These are phyloP conservation scores for Rhytidhysteron rufulum DNA, from an alignment of 2,329 filamentous ascomycete species.

Conservation along the genomic window DNA sequence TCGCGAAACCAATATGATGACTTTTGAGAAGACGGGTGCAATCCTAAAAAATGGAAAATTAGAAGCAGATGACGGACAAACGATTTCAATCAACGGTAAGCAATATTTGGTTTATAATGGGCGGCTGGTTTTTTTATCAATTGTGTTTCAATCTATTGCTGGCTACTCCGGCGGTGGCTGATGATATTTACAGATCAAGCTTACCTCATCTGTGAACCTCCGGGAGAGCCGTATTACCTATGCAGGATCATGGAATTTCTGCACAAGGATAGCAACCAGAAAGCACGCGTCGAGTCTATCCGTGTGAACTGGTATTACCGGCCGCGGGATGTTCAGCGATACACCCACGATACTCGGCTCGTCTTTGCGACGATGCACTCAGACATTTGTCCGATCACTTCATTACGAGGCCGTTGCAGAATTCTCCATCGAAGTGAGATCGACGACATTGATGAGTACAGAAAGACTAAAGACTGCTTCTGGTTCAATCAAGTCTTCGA, in stretches of 20 bases:
- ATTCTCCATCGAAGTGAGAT: slow-evolving; percentile 89
- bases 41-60: slow-evolving; percentile 72
- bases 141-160: too few relatives aligned
- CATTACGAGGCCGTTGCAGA: slow-evolving; percentile 87
- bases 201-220: slow-evolving; percentile 95
- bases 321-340: slow-evolving; percentile 90
- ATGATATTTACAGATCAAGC: slow-evolving; percentile 64
- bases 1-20: slow-evolving; percentile 80
- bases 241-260: slow-evolving; percentile 98
- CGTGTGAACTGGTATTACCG: slow-evolving; percentile 98
- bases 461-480: slow-evolving; percentile 80
- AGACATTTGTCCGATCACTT: slow-evolving; percentile 87
- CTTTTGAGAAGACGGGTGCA: slow-evolving; percentile 69
- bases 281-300: slow-evolving; percentile 74
- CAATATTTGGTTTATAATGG: too few relatives aligned
- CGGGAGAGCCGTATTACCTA: slow-evolving; percentile 95
- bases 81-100: slow-evolving; percentile 81
- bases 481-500: slow-evolving; percentile 98
- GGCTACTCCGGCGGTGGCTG: slow-evolving; percentile 28
- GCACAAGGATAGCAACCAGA: slow-evolving; percentile 65
- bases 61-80: slow-evolving; percentile 85
- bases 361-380: slow-evolving; percentile 99
- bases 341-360: slow-evolving; percentile 82
- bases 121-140: too few relatives aligned
- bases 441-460: slow-evolving; percentile 73